These are phyloP conservation scores for Torulaspora maleeae DNA, from an alignment of 805 yeast genomes.

Conservation along the genomic window DNA sequence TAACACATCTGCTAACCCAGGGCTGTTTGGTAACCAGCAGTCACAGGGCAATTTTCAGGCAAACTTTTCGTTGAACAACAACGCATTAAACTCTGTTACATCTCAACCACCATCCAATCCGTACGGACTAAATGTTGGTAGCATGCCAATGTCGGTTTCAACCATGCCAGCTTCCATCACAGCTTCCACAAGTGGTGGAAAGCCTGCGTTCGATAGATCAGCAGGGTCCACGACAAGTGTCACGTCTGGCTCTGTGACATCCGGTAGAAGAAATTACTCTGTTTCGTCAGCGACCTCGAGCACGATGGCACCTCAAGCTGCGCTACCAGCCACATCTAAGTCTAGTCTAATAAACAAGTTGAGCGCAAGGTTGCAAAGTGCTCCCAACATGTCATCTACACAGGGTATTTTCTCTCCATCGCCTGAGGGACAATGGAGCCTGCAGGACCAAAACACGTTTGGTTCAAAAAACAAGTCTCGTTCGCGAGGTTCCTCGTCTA, in stretches of 20 bases:
- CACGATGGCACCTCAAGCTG: constrained; percentile 14
- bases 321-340: constrained; percentile 16
- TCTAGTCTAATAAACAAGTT: constrained; percentile 36
- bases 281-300: constrained; percentile 22
- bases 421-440: constrained; percentile 13
- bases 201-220: constrained; percentile 3
- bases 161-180: constrained; percentile 40
- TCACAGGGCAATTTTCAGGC: constrained; percentile 15
- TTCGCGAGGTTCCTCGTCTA: not conserved
- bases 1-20: constrained; percentile 13
- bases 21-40: constrained; percentile 22
- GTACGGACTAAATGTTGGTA: constrained; percentile 33
- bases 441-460: constrained; percentile 5
- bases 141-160: constrained; percentile 29
- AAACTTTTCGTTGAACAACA: constrained; percentile 22
- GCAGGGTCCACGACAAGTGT: constrained; percentile 25
- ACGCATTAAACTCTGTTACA: not conserved
- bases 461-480: not conserved
- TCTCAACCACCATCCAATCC: constrained; percentile 20
- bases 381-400: constrained; percentile 30
- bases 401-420: constrained; percentile 39
- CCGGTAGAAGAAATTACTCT: constrained; percentile 18
- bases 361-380: constrained; percentile 34
- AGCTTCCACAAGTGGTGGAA: constrained; percentile 25
- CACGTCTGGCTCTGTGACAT: constrained; percentile 17